A percentile compares a stretch with the other conserved stretches of the same genome.
These are phyloP conservation scores for Plectosphaerella sp. DNA, from an alignment of 2,329 filamentous ascomycete genomes.

Conservation along the genomic window DNA sequence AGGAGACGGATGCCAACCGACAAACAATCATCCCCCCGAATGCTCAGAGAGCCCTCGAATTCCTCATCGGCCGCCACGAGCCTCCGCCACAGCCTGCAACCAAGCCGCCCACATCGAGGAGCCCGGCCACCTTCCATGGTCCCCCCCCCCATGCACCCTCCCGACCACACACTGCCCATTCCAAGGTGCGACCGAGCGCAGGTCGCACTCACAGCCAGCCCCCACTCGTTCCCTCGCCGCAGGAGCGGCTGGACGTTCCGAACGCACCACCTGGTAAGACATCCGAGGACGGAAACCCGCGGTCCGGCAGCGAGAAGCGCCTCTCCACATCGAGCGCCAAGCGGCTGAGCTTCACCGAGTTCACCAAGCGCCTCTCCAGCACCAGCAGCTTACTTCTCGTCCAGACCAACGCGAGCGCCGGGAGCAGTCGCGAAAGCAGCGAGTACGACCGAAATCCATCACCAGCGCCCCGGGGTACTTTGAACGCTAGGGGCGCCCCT, in stretches of 20 bases:
- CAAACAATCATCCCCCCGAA: slow-evolving; percentile 36
- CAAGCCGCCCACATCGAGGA: slow-evolving; percentile 26
- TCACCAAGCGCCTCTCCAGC: slow-evolving; percentile 55
- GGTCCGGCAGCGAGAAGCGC: slow-evolving; percentile 38
- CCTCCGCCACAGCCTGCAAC: slow-evolving; percentile 21
- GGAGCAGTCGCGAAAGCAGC: slow-evolving; percentile 43
- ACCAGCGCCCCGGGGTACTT: slow-evolving; percentile 23
- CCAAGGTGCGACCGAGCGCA: slow-evolving; percentile 38
- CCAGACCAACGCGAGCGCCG: slow-evolving; percentile 48
- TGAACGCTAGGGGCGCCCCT: slow-evolving; percentile 23
- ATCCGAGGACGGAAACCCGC: slow-evolving; percentile 26
- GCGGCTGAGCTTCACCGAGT: slow-evolving; percentile 57
- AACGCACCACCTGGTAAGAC: slow-evolving; percentile 15
- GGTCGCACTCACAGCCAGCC: slow-evolving; percentile 44
- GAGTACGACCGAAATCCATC: slow-evolving; percentile 36
- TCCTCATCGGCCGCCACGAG: slow-evolving; percentile 41
- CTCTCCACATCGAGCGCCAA: slow-evolving; percentile 51
- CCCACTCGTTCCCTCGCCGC: slow-evolving; percentile 27
- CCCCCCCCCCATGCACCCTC: slow-evolving; percentile 14
- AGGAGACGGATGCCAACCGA: slow-evolving; percentile 21
- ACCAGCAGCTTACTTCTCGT: slow-evolving; percentile 56
- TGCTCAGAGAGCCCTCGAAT: slow-evolving; percentile 46
- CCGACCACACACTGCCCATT: slow-evolving; percentile 52
- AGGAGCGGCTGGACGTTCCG: neutral
- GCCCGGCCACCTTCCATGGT: slow-evolving; percentile 9